Evolutionary conservation across 2,329 filamentous ascomycete species (phyloP).

Genomic region (Zymoseptoria passerinii): DNA sequence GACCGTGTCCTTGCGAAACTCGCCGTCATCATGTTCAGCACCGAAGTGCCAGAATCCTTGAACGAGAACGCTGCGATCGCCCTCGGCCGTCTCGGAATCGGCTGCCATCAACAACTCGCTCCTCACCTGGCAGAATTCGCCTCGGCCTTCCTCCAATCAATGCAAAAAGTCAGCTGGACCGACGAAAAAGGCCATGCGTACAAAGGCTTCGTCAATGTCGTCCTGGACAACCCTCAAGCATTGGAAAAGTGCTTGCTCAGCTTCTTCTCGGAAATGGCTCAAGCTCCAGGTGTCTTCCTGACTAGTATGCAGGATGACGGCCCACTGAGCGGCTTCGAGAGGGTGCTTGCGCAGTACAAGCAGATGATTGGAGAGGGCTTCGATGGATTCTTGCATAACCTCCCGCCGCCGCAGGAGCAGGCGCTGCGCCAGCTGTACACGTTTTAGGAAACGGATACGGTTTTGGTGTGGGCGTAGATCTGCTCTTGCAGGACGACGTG

Average conservation of each 20-base stretch:
- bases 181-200: slow-evolving; percentile 94
- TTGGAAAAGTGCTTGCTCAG: slow-evolving; percentile 79
- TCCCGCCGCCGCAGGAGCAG: slow-evolving; percentile 38
- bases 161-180: slow-evolving; percentile 76
- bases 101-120: slow-evolving; percentile 66
- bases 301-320: slow-evolving; percentile 54
- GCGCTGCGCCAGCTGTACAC: slow-evolving; percentile 37
- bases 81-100: slow-evolving; percentile 75
- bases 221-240: slow-evolving; percentile 78
- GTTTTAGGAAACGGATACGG: slow-evolving; percentile 25
- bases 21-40: slow-evolving; percentile 74
- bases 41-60: slow-evolving; percentile 75
- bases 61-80: slow-evolving; percentile 93
- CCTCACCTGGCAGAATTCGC: slow-evolving; percentile 74
- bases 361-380: slow-evolving; percentile 46
- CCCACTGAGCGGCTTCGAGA: slow-evolving; percentile 61
- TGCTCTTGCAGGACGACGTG: background rate
- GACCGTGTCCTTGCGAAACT: slow-evolving; percentile 69
- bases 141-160: slow-evolving; percentile 68
- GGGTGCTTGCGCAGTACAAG: slow-evolving; percentile 49
- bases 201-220: slow-evolving; percentile 77
- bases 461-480: slow-evolving; percentile 6
- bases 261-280: slow-evolving; percentile 77
- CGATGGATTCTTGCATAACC: slow-evolving; percentile 41
- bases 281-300: slow-evolving; percentile 50